Conservation (phyloP, 2,329 filamentous ascomycete genomes). For the Trichoderma semiorbis region DNA sequence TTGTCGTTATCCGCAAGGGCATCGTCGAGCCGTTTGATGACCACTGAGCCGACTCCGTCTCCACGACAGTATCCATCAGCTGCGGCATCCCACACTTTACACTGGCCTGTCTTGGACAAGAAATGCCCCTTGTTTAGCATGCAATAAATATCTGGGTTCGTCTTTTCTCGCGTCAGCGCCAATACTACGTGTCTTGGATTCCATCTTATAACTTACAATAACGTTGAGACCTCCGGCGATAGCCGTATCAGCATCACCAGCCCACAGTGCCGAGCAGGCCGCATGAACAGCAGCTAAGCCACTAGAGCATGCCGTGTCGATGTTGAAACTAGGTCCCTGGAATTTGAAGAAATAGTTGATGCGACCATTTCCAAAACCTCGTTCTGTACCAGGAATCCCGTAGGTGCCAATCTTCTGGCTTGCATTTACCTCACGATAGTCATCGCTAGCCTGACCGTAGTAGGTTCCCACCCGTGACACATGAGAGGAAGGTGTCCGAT, state of each 20-base stretch:
- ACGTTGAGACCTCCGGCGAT: conserved; percentile 76
- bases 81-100: conserved; percentile 75
- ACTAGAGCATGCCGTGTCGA: conserved; percentile 76
- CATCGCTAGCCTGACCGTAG: conserved; percentile 73
- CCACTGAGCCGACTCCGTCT: conserved; percentile 69
- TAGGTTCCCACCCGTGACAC: conserved; percentile 62
- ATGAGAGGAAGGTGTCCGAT: conserved; percentile 48
- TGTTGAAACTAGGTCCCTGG: conserved; percentile 66
- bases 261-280: conserved; percentile 43
- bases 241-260: conserved; percentile 74
- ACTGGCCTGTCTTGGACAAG: conserved; percentile 52
- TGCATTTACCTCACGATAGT: conserved; percentile 75
- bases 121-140: conserved; percentile 70
- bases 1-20: conserved; percentile 73
- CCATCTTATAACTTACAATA: neutral
- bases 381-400: conserved; percentile 47
- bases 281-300: conserved; percentile 62
- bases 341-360: conserved; percentile 81
- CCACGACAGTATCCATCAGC: conserved; percentile 82
- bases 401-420: conserved; percentile 62
- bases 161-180: neutral
- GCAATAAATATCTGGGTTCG: conserved; percentile 52
- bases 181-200: accelerated
- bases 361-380: conserved; percentile 53
- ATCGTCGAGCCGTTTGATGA: conserved; percentile 77